Conservation (phyloP, 2,329 filamentous ascomycete genomes). For the Cercospora beticola region DNA sequence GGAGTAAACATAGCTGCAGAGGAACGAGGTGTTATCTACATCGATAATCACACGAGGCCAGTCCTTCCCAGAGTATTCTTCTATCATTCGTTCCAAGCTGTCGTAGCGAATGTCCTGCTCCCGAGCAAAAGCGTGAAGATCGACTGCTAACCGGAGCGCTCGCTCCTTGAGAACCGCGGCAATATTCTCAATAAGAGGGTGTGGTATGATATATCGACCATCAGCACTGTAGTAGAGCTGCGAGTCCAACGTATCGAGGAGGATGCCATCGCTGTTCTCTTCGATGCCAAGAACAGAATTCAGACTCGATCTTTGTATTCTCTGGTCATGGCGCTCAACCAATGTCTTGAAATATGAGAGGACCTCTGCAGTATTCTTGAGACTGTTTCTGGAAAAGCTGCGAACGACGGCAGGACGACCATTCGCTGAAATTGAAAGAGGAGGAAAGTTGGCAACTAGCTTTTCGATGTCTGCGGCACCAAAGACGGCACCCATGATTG, state of each 20-base stretch:
- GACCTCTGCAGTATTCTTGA: constrained; percentile 20
- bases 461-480: constrained; percentile 31
- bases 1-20: constrained; percentile 22
- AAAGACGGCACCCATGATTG: constrained; percentile 24
- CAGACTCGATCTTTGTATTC: constrained; percentile 16
- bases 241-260: constrained; percentile 18
- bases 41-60: constrained; percentile 27
- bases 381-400: constrained; percentile 25
- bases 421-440: constrained; percentile 23
- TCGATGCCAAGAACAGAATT: constrained; percentile 21
- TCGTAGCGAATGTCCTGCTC: constrained; percentile 21
- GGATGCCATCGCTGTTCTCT: constrained; percentile 16
- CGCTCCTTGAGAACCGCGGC: constrained; percentile 19
- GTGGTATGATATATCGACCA: constrained; percentile 23
- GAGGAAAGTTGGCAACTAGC: constrained; percentile 29
- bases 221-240: constrained; percentile 23
- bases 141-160: constrained; percentile 17
- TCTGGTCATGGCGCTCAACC: constrained; percentile 13
- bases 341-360: constrained; percentile 17
- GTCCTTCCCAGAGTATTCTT: constrained; percentile 21
- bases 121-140: constrained; percentile 23
- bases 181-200: constrained; percentile 21
- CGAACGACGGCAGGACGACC: constrained; percentile 26
- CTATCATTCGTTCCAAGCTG: constrained; percentile 24
- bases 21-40: constrained; percentile 22